Percentiles rank a stretch among this genome's conserved stretches.
Evolutionary conservation across 352 stramenopile genomes (phyloP).

Genomic region (Lagenidium sp.): DNA sequence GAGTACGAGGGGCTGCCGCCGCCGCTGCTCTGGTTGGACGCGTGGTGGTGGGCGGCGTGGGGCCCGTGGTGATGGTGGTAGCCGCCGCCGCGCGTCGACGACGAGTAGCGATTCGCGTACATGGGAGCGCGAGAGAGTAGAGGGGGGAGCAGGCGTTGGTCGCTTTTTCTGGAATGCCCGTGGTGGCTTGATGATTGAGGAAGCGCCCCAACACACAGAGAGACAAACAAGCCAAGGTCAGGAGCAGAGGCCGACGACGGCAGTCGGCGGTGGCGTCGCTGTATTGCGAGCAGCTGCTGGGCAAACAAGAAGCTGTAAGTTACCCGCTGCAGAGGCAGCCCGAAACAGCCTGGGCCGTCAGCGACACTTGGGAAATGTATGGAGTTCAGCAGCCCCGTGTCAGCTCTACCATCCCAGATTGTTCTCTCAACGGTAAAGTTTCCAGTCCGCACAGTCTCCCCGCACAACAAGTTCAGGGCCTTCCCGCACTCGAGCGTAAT

Average conservation of each 20-base stretch:
- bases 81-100: conserved; percentile 4
- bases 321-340: conserved; percentile 3
- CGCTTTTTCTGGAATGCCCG: conserved; percentile 19
- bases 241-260: too few species aligned
- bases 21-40: conserved; percentile 10
- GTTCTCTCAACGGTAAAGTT: conserved; percentile 19
- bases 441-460: conserved; percentile 11
- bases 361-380: conserved; percentile 10
- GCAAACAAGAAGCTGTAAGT: conserved; percentile 3
- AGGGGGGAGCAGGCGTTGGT: background rate
- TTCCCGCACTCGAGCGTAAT: too few species aligned
- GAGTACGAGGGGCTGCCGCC: conserved; percentile 4
- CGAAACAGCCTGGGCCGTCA: too few species aligned
- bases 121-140: conserved; percentile 1
- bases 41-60: conserved; percentile 3
- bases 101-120: too few species aligned
- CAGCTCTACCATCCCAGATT: conserved; percentile 11
- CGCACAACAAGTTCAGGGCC: too few species aligned
- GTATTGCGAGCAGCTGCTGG: background rate
- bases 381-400: conserved; percentile 9
- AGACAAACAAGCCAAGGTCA: background rate
- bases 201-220: background rate
- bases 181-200: background rate
- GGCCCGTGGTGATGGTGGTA: conserved; percentile 7
- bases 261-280: too few species aligned